These are phyloP conservation scores for Inga leiocalycina DNA, from an alignment of 306 rosid species.

Conservation along the genomic window DNA sequence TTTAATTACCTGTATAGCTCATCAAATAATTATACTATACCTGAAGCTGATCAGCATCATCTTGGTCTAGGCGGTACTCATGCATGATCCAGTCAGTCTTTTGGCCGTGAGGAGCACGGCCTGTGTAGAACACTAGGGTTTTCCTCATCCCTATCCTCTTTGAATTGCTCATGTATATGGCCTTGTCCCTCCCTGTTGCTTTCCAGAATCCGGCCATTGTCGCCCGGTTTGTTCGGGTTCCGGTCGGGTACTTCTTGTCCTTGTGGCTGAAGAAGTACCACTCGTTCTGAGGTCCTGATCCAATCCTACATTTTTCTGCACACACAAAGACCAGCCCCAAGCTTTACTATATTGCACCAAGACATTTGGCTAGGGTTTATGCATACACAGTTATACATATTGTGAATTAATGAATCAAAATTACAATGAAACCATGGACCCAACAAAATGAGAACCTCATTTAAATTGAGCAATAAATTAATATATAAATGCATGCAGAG, in stretches of 20 bases:
- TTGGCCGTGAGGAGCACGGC: slow-evolving; percentile 99
- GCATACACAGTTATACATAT: neutral
- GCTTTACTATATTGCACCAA: neutral
- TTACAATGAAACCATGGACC: too few relatives aligned
- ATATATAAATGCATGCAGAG: neutral
- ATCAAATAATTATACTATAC: neutral
- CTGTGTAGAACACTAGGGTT: slow-evolving; percentile 94
- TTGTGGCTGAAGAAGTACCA: slow-evolving; percentile 99
- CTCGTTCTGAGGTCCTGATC: slow-evolving; percentile 93
- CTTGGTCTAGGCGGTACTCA: slow-evolving; percentile 91
- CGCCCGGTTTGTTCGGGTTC: slow-evolving; percentile 92
- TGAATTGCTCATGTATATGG: slow-evolving; percentile 68
- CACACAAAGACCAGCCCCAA: neutral
- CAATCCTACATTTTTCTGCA: slow-evolving; percentile 89
- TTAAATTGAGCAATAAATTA: neutral
- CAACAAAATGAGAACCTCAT: neutral
- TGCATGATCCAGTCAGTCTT: slow-evolving; percentile 99
- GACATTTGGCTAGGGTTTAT: neutral
- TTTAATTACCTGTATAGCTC: too few relatives aligned
- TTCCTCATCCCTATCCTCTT: slow-evolving; percentile 97
- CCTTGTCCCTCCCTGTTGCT: slow-evolving; percentile 97
- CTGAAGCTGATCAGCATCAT: slow-evolving; percentile 60
- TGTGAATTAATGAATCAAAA: neutral
- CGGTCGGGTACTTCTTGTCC: slow-evolving; percentile 97
- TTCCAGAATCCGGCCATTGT: slow-evolving; percentile 98